phyloP scores from a whole-genome alignment of 2,329 filamentous ascomycete genomes.

The Fusarium vanettenii region DNA sequence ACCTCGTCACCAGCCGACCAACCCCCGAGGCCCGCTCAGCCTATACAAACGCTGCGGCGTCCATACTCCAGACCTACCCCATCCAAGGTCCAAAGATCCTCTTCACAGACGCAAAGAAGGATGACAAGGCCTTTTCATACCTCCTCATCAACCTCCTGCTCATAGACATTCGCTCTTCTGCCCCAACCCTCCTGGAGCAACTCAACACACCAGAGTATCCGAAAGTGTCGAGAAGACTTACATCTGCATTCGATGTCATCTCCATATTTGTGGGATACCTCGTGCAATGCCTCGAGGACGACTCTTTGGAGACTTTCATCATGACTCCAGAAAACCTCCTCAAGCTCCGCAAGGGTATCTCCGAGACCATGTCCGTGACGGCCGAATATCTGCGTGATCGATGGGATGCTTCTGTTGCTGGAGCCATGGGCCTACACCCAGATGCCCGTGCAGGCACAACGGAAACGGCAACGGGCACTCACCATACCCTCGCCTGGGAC shows the following conservation, averaged over 20 bases:
- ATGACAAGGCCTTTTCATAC: conserved; percentile 68
- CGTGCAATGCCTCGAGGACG: conserved; percentile 64
- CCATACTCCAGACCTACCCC: conserved; percentile 68
- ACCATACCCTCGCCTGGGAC: conserved; percentile 69
- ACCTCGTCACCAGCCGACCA: conserved; percentile 66
- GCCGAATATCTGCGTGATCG: conserved; percentile 76
- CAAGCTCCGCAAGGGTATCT: conserved; percentile 68
- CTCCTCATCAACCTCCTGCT: conserved; percentile 73
- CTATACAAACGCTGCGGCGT: conserved; percentile 69
- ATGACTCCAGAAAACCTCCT: conserved; percentile 70
- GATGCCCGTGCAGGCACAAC: conserved; percentile 60
- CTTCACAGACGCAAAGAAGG: conserved; percentile 59
- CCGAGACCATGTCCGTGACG: conserved; percentile 71
- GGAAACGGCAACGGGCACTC: conserved; percentile 58
- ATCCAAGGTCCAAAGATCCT: conserved; percentile 58
- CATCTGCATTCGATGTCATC: conserved; percentile 71
- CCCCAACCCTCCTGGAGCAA: conserved; percentile 68
- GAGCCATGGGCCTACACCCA: conserved; percentile 70
- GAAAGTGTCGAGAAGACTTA: conserved; percentile 63
- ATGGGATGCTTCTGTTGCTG: conserved; percentile 75
- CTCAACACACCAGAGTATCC: conserved; percentile 67
- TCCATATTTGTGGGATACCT: conserved; percentile 70
- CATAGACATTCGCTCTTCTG: conserved; percentile 72
- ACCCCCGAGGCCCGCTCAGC: conserved; percentile 66
- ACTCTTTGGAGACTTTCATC: conserved; percentile 52